Base-by-base conservation (phyloP, 225 moss, liverwort and hornwort species). In the Marchantia polymorpha region DNA sequence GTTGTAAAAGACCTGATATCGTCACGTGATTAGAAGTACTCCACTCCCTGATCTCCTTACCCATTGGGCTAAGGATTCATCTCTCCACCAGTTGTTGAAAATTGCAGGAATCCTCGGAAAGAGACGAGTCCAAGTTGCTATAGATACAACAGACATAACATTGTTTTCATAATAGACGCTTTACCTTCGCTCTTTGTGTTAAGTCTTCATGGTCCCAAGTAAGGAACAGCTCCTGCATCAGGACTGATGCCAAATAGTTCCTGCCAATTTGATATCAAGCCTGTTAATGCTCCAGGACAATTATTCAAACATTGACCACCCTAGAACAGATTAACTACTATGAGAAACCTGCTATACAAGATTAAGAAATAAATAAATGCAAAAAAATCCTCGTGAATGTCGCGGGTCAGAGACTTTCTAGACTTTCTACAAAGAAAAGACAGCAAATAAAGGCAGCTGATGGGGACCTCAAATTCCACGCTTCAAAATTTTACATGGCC, bases 141-240 rank as follows among this genome's bases (percentile, higher is more conserved):
- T 3, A 61, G 61, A 10, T 22, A 61, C 1, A 22, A 61, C 4
- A n/a, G 23, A 61, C 8, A 15, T 22, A 61, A n/a, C 10, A 61
- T 23, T 8, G 61, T 61, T 67, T 39, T 16, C 23, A 3, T 8
- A 49, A 72, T 22, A 25, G 46, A 77, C 69, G 72, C 39, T 39
- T 22, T 80, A 96, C 96, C 94, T 96, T 94, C 60, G 92, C 86
- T 81, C 92, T 91, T 81, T 94, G 90, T 48, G 79, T 75, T 76
- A 87, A 64, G 82, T 96, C 94, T 74, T 96, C 96, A 81, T 96
- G 96, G 84, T 94, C 96, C 94, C 94, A 96, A 76, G 96, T 91
- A 64, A 92, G 83, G 80, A 94, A 94, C 71, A 96, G 90, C 84
- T 96, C 96, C 56, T 94, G 94, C 91, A 96, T 89, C 52, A 96